A percentile compares a stretch with the other conserved stretches of the same genome.
Conservation (phyloP, 2,329 filamentous ascomycete genomes). For the Paramyrothecium roridum region DNA sequence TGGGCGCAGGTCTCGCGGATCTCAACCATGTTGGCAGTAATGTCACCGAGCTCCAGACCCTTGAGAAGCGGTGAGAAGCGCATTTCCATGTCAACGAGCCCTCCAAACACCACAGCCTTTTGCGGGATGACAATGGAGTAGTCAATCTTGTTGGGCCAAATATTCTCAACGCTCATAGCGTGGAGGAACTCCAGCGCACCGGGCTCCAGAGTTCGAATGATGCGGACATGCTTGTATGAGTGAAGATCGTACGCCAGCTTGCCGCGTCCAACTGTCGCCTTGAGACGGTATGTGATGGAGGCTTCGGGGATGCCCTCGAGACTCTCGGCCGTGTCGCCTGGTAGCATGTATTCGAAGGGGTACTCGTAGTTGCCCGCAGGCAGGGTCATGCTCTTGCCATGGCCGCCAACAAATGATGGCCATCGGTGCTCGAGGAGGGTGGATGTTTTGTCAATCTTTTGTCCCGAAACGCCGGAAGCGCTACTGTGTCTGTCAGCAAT, state of each 20-base stretch:
- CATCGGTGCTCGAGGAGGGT: slow-evolving; percentile 68
- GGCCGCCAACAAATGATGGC: slow-evolving; percentile 58
- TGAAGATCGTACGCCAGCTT: slow-evolving; percentile 87
- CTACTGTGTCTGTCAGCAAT: slow-evolving; percentile 44
- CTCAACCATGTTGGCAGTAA: slow-evolving; percentile 79
- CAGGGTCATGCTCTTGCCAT: slow-evolving; percentile 57
- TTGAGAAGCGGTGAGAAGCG: slow-evolving; percentile 86
- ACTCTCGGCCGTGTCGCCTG: slow-evolving; percentile 75
- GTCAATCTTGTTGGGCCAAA: slow-evolving; percentile 96
- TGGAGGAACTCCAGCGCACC: slow-evolving; percentile 76
- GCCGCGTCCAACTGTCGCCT: slow-evolving; percentile 82
- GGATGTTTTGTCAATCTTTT: slow-evolving; percentile 55
- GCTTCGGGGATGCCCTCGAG: slow-evolving; percentile 85
- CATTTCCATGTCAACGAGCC: slow-evolving; percentile 79
- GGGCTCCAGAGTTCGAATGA: slow-evolving; percentile 74
- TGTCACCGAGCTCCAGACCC: slow-evolving; percentile 79
- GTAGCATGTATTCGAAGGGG: slow-evolving; percentile 72
- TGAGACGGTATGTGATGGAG: slow-evolving; percentile 85
- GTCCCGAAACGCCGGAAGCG: slow-evolving; percentile 55
- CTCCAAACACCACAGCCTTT: slow-evolving; percentile 92
- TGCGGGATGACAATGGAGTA: slow-evolving; percentile 92
- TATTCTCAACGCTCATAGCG: slow-evolving; percentile 93
- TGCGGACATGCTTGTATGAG: slow-evolving; percentile 72
- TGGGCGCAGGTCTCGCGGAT: slow-evolving; percentile 63
- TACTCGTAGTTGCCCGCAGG: slow-evolving; percentile 79